A percentile compares a stretch with the other conserved stretches of the same genome.
Evolutionary conservation across 2,329 filamentous ascomycete genomes (phyloP).

Genomic region (Drechmeria coniospora): DNA sequence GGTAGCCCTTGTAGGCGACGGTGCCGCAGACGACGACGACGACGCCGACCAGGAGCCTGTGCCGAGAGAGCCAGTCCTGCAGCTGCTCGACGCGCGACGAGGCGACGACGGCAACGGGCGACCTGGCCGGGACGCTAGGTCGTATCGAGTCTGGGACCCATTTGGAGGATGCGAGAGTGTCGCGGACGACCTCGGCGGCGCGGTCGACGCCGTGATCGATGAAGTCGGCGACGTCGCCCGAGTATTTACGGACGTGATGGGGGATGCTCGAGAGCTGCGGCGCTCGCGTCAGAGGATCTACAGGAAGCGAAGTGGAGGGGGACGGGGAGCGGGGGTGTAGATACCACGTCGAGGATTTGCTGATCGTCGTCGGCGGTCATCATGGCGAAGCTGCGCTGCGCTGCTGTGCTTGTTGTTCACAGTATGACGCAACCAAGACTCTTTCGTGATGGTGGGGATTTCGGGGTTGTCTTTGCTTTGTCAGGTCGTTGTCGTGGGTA

Average conservation of each 20-base stretch:
- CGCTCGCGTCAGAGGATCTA: constrained; percentile 1
- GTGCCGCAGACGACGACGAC: constrained; percentile 58
- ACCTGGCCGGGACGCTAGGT: constrained; percentile 32
- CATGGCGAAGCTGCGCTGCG: constrained; percentile 12
- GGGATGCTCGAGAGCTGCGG: constrained; percentile 35
- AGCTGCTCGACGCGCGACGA: constrained; percentile 32
- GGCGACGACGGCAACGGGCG: constrained; percentile 18
- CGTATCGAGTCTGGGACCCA: constrained; percentile 62
- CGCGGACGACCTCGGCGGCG: constrained; percentile 55
- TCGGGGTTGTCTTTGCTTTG: constrained; percentile 1
- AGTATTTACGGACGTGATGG: constrained; percentile 54
- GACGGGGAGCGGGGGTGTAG: constrained; percentile 11
- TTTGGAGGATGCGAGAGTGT: constrained; percentile 47
- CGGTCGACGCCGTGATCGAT: constrained; percentile 70
- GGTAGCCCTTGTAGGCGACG: constrained; percentile 35
- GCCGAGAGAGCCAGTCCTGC: constrained; percentile 54
- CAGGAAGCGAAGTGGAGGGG: not conserved
- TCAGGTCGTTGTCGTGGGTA: not conserved
- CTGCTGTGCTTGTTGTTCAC: too few species aligned
- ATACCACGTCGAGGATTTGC: constrained; percentile 62
- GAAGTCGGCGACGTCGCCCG: constrained; percentile 58
- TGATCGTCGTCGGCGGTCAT: constrained; percentile 75
- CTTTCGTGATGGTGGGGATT: not conserved
- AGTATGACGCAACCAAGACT: constrained; percentile 3
- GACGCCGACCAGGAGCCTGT: constrained; percentile 60